Conservation (phyloP, 2,329 filamentous ascomycete genomes). For the Cercospora sp. region DNA sequence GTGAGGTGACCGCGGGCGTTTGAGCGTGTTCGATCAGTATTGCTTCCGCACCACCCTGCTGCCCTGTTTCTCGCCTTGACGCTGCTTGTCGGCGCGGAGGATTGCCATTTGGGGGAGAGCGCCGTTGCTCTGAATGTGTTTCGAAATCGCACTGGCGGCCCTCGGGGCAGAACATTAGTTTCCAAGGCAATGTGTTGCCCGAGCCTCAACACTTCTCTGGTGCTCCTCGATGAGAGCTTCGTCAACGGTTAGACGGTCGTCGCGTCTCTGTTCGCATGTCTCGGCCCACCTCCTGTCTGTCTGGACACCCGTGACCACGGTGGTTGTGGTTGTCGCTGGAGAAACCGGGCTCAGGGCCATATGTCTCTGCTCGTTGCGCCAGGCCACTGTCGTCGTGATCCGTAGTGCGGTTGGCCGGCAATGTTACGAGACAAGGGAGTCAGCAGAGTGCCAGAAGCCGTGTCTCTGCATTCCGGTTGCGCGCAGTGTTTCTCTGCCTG, state of each 20-base stretch:
- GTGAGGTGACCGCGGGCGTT: not conserved
- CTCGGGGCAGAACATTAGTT: not conserved
- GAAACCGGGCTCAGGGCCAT: not conserved
- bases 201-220: not conserved
- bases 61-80: not conserved
- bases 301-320: not conserved
- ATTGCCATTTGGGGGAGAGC: not conserved
- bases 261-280: not conserved
- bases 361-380: not conserved
- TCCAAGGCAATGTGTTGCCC: not conserved
- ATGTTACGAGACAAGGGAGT: not conserved
- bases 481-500: not conserved
- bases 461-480: not conserved
- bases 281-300: not conserved
- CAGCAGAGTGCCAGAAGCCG: not conserved
- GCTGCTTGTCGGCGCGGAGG: not conserved
- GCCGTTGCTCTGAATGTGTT: not conserved
- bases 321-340: not conserved
- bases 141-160: not conserved
- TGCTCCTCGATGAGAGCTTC: not conserved
- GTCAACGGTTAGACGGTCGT: not conserved
- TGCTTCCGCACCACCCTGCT: not conserved
- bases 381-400: not conserved
- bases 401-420: not conserved
- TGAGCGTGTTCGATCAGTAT: not conserved